phyloP scores from a whole-genome alignment of 441 rosid species.

The Biscutella laevigata region DNA sequence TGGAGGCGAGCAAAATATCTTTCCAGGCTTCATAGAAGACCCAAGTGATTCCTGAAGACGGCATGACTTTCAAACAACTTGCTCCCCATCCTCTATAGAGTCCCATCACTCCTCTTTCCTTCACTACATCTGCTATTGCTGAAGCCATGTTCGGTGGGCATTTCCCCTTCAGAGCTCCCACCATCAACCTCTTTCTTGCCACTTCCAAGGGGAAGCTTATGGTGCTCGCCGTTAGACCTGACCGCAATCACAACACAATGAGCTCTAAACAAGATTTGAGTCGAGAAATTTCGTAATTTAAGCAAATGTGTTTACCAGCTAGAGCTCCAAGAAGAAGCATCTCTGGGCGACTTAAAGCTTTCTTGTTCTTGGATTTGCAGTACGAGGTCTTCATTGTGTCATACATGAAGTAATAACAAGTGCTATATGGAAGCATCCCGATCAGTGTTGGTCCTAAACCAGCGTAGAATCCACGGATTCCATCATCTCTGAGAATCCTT shows the following conservation, averaged over 20 bases:
- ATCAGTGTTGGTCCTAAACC: conserved; percentile 78
- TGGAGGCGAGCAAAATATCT: conserved; percentile 48
- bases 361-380: conserved; percentile 66
- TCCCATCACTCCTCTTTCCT: conserved; percentile 68
- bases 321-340: conserved; percentile 83
- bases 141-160: conserved; percentile 91
- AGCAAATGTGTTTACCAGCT: conserved; percentile 35
- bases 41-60: conserved; percentile 95
- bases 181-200: conserved; percentile 93
- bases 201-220: conserved; percentile 94
- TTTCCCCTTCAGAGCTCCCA: conserved; percentile 77
- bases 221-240: conserved; percentile 92
- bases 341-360: conserved; percentile 72
- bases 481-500: conserved; percentile 73
- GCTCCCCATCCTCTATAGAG: conserved; percentile 99
- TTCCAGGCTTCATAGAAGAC: conserved; percentile 97
- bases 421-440: conserved; percentile 98
- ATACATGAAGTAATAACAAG: conserved; percentile 90
- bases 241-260: not conserved
- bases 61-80: conserved; percentile 97
- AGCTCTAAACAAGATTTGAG: not conserved
- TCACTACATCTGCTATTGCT: conserved; percentile 75
- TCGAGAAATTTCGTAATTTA: not conserved
- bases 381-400: conserved; percentile 68
- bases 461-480: conserved; percentile 71